Percentiles rank a stretch among this genome's conserved stretches.
phyloP scores from a whole-genome alignment of 495 filamentous ascomycete species.

The Hamigera avellanea region DNA sequence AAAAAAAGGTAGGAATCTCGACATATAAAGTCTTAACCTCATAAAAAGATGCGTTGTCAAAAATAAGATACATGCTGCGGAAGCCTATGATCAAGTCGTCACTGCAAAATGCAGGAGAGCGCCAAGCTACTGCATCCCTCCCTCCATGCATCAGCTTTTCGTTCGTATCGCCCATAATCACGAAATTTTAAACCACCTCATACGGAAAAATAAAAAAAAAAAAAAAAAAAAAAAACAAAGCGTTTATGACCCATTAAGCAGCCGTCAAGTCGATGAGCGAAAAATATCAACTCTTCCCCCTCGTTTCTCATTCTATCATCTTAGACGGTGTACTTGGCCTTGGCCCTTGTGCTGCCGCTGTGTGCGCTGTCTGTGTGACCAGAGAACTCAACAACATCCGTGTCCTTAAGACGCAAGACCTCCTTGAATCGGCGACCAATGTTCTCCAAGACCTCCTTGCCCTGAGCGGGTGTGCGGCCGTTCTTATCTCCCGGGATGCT shows the following conservation, averaged over 20 bases:
- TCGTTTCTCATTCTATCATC: constrained; percentile 1
- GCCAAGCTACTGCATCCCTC: constrained; percentile 1
- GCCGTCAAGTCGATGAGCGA: not conserved
- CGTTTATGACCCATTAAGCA: not conserved
- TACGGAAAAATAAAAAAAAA: too few relatives aligned
- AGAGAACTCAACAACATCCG: constrained; percentile 81
- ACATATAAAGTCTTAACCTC: constrained; percentile 14
- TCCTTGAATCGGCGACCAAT: constrained; percentile 89
- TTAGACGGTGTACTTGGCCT: constrained; percentile 84
- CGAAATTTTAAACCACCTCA: not conserved
- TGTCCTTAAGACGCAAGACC: constrained; percentile 60
- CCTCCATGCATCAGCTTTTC: constrained; percentile 1
- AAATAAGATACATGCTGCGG: constrained; percentile 12
- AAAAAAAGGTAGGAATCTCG: constrained; percentile 2
- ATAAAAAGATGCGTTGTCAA: constrained; percentile 13
- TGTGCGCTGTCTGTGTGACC: constrained; percentile 92
- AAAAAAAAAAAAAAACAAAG: not conserved
- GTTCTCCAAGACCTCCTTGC: constrained; percentile 65
- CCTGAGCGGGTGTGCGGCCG: constrained; percentile 62
- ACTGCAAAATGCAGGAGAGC: constrained; percentile 2
- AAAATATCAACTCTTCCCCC: constrained; percentile 2
- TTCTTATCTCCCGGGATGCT: constrained; percentile 62
- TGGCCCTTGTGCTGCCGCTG: constrained; percentile 84
- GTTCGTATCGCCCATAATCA: not conserved
- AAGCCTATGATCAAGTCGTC: constrained; percentile 9